Conservation (phyloP, 1,284 basidiomycete species). For the Dichomitus squalens region DNA sequence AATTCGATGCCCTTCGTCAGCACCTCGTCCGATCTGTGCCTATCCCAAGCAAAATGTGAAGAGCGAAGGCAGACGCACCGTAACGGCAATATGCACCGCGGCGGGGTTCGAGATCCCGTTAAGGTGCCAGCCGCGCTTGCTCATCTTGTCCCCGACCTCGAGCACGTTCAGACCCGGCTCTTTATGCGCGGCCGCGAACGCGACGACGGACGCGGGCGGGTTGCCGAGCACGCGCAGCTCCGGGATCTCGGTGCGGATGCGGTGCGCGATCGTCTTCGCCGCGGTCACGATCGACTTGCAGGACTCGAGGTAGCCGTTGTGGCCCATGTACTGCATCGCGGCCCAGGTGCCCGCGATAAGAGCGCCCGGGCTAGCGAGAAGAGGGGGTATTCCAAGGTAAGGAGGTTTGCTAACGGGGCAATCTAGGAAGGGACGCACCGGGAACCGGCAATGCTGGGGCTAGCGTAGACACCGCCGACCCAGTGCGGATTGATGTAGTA, state of each 20-base stretch:
- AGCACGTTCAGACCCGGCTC: constrained; percentile 64
- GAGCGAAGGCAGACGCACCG: constrained; percentile 53
- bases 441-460: constrained; percentile 87
- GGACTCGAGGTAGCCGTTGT: constrained; percentile 90
- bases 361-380: constrained; percentile 73
- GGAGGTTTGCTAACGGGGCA: too few species aligned
- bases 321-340: constrained; percentile 91
- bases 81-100: constrained; percentile 93
- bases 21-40: too few species aligned
- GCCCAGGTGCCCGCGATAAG: constrained; percentile 97
- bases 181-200: constrained; percentile 71
- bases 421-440: constrained; percentile 53
- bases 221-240: constrained; percentile 88
- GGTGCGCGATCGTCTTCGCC: constrained; percentile 66
- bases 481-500: constrained; percentile 86
- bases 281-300: constrained; percentile 84
- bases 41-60: too few species aligned
- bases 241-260: constrained; percentile 69
- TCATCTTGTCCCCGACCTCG: constrained; percentile 91
- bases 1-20: background rate
- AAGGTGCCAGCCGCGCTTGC: constrained; percentile 86
- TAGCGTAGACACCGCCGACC: constrained; percentile 81
- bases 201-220: constrained; percentile 89
- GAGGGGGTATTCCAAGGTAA: background rate
- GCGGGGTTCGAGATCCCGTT: constrained; percentile 83